A percentile compares a stretch with the other conserved stretches of the same genome.
Evolutionary conservation across 306 rosid genomes (phyloP).

Genomic region (Lathyrus aphaca): DNA sequence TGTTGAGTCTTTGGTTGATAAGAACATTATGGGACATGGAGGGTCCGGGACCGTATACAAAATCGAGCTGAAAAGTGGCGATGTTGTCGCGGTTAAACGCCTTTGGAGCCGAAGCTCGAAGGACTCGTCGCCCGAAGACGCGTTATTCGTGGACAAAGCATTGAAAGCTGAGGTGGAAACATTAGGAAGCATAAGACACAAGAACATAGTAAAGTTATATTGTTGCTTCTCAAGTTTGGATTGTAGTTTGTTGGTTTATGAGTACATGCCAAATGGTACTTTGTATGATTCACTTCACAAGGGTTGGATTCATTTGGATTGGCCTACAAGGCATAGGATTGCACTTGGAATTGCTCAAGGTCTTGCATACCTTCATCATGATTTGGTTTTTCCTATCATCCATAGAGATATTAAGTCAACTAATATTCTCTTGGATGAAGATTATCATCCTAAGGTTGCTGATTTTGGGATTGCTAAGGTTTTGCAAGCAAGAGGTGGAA

Average conservation of each 20-base stretch:
- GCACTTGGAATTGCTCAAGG: slow-evolving; percentile 92
- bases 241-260: slow-evolving; percentile 79
- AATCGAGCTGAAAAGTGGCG: slow-evolving; percentile 71
- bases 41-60: slow-evolving; percentile 94
- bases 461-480: slow-evolving; percentile 98
- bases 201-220: slow-evolving; percentile 83
- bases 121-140: slow-evolving; percentile 61
- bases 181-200: slow-evolving; percentile 87
- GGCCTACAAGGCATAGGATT: slow-evolving; percentile 85
- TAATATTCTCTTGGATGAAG: slow-evolving; percentile 79
- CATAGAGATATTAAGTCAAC: slow-evolving; percentile 93
- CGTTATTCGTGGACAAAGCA: slow-evolving; percentile 54
- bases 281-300: slow-evolving; percentile 93
- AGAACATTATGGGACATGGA: slow-evolving; percentile 89
- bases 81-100: slow-evolving; percentile 80
- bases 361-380: slow-evolving; percentile 93
- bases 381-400: slow-evolving; percentile 74
- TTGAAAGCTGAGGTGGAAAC: slow-evolving; percentile 92
- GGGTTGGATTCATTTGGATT: slow-evolving; percentile 72
- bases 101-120: slow-evolving; percentile 64
- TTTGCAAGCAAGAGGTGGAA: slow-evolving; percentile 84
- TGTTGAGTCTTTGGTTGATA: slow-evolving; percentile 70
- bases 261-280: slow-evolving; percentile 91
- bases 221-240: slow-evolving; percentile 81
- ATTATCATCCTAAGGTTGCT: slow-evolving; percentile 90